These are phyloP conservation scores for Kwoniella pini DNA, from an alignment of 768 basidiomycete species.

Conservation along the genomic window DNA sequence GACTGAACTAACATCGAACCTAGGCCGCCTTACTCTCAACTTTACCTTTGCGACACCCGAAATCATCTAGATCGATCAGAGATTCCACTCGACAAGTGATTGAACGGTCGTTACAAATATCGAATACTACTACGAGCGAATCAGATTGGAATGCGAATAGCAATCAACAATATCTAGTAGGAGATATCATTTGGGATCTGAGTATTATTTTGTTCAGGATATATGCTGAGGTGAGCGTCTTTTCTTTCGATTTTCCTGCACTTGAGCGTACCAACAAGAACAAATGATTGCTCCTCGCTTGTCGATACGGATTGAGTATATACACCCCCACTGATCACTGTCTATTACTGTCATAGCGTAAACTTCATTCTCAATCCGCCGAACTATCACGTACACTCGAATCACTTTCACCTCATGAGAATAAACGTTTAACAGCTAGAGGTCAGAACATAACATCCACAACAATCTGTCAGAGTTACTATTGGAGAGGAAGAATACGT, in stretches of 20 bases:
- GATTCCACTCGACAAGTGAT: conserved; percentile 42
- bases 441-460: conserved; percentile 22
- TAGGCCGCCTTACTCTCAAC: conserved; percentile 37
- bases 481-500: conserved; percentile 41
- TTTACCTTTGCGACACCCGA: conserved; percentile 25
- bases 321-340: neutral
- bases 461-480: conserved; percentile 43
- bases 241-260: no score
- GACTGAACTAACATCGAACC: neutral
- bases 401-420: conserved; percentile 33
- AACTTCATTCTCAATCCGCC: conserved; percentile 44
- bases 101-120: conserved; percentile 39
- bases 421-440: conserved; percentile 31
- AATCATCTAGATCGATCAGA: conserved; percentile 39
- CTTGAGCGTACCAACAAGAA: no score
- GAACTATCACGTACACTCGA: conserved; percentile 29
- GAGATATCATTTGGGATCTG: conserved; percentile 41
- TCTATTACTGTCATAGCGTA: conserved; percentile 36
- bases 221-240: conserved; percentile 44
- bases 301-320: neutral
- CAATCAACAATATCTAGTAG: conserved; percentile 21
- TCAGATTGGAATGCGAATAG: conserved; percentile 28
- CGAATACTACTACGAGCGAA: conserved; percentile 20
- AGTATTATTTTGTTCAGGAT: conserved; percentile 44
- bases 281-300: no score